Percentiles rank a stretch among this genome's conserved stretches.
Evolutionary conservation across 169 alveolate genomes (phyloP).

Genomic region (Plasmodium sp.): DNA sequence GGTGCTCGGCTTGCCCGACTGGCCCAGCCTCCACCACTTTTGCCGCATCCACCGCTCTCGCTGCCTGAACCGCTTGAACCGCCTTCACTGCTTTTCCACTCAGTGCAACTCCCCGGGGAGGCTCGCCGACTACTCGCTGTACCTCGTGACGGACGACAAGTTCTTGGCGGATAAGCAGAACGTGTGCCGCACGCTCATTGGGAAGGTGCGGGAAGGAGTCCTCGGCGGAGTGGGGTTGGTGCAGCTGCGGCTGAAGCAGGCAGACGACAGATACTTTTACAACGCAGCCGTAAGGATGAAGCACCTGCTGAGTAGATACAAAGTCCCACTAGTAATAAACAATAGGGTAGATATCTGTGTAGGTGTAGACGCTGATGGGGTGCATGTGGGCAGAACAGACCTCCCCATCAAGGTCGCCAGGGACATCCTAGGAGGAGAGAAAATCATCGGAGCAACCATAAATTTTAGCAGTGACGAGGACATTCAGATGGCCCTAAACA

Average conservation of each 20-base stretch:
- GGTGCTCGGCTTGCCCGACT: not conserved
- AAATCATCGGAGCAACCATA: conserved; percentile 79
- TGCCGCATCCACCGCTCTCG: not conserved
- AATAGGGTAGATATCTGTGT: conserved; percentile 78
- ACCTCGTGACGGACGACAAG: conserved; percentile 72
- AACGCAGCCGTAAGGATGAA: conserved; percentile 38
- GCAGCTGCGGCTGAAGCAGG: conserved; percentile 78
- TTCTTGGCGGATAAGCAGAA: conserved; percentile 22
- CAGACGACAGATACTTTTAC: conserved; percentile 49
- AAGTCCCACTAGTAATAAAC: conserved; percentile 78
- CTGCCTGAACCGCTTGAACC: not conserved
- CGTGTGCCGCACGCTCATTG: conserved; percentile 20
- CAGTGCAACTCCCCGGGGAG: not conserved
- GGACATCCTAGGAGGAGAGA: conserved; percentile 74
- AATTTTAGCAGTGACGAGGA: conserved; percentile 75
- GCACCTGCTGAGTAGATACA: not conserved
- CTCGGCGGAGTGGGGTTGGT: conserved; percentile 79
- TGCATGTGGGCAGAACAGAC: conserved; percentile 80
- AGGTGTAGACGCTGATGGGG: conserved; percentile 79
- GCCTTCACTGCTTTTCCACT: not conserved
- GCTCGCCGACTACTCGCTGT: conserved; percentile 45
- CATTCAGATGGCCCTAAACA: conserved; percentile 41
- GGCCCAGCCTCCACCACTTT: not conserved
- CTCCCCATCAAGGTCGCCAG: conserved; percentile 77
- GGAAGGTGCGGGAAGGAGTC: conserved; percentile 11